Evolutionary conservation across 2,329 filamentous ascomycete genomes (phyloP).

Genomic region (Paraphoma sp.): DNA sequence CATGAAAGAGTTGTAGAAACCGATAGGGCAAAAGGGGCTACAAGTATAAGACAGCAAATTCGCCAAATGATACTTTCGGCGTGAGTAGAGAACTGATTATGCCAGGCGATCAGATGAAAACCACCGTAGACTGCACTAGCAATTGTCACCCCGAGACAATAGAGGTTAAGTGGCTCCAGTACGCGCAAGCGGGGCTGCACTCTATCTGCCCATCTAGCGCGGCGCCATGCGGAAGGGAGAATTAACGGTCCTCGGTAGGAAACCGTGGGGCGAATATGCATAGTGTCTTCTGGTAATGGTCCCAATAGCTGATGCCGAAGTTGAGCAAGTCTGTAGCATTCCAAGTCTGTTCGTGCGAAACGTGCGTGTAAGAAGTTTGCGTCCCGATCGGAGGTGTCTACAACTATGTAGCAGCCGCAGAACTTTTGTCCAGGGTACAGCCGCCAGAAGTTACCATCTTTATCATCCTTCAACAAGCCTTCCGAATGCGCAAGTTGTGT

Average conservation of each 20-base stretch:
- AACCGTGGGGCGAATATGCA: no score
- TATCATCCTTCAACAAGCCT: background rate
- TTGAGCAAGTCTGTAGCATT: background rate
- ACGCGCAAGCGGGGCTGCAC: background rate
- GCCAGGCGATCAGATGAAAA: background rate
- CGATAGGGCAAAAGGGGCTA: no score
- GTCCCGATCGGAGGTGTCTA: no score
- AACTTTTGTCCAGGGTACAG: background rate
- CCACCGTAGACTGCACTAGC: background rate
- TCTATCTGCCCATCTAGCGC: background rate
- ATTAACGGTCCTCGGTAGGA: no score
- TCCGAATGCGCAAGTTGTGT: no score
- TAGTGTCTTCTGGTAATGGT: no score
- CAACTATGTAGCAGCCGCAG: background rate
- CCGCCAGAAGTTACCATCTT: background rate
- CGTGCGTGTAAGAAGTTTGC: no score
- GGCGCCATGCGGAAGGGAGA: no score
- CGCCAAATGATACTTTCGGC: no score
- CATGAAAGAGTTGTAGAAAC: no score
- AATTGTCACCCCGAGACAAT: background rate
- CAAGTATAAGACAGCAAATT: no score
- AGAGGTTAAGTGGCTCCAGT: background rate
- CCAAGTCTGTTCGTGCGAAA: background rate
- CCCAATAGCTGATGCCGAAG: no score
- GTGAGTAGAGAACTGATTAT: background rate